A percentile compares a stretch with the other conserved stretches of the same genome.
Conservation (phyloP, 495 filamentous ascomycete species). For the Penicillium lagena region DNA sequence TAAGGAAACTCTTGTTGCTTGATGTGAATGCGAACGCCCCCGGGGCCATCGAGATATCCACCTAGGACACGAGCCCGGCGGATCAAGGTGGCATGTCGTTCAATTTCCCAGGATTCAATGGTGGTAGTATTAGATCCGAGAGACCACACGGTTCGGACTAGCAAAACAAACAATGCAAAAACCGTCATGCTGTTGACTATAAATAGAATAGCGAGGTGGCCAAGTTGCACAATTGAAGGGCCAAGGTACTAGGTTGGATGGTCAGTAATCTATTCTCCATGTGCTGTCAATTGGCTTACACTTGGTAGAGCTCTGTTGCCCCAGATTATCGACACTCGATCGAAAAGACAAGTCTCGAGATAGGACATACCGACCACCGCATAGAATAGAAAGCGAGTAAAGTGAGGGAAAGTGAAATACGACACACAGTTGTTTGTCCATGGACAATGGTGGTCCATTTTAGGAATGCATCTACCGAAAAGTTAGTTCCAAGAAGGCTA, state of each 20-base stretch:
- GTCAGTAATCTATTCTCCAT: slow-evolving; percentile 3
- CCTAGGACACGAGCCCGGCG: slow-evolving; percentile 50
- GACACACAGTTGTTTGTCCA: slow-evolving; percentile 96
- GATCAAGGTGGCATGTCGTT: slow-evolving; percentile 73
- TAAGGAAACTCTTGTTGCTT: slow-evolving; percentile 79
- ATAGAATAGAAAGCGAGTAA: slow-evolving; percentile 81
- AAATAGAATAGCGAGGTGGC: slow-evolving; percentile 59
- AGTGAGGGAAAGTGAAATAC: slow-evolving; percentile 82
- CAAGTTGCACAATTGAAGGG: slow-evolving; percentile 55
- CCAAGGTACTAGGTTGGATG: slow-evolving; percentile 58
- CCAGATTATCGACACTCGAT: slow-evolving; percentile 60
- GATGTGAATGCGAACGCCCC: slow-evolving; percentile 50
- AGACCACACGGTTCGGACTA: slow-evolving; percentile 54
- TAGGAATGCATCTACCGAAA: slow-evolving; percentile 68
- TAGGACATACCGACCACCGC: slow-evolving; percentile 61
- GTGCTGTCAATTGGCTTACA: slow-evolving; percentile 28
- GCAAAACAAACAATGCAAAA: slow-evolving; percentile 59
- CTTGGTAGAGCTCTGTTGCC: slow-evolving; percentile 59
- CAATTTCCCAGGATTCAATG: slow-evolving; percentile 92
- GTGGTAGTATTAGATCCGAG: slow-evolving; percentile 63
- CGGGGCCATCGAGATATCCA: slow-evolving; percentile 54
- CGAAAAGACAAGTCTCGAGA: slow-evolving; percentile 52
- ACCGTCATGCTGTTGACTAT: slow-evolving; percentile 54
- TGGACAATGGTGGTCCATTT: slow-evolving; percentile 98
- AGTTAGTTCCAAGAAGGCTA: neutral